These are phyloP conservation scores for Jackrogersella multiformis DNA, from an alignment of 495 filamentous ascomycete genomes.

Conservation along the genomic window DNA sequence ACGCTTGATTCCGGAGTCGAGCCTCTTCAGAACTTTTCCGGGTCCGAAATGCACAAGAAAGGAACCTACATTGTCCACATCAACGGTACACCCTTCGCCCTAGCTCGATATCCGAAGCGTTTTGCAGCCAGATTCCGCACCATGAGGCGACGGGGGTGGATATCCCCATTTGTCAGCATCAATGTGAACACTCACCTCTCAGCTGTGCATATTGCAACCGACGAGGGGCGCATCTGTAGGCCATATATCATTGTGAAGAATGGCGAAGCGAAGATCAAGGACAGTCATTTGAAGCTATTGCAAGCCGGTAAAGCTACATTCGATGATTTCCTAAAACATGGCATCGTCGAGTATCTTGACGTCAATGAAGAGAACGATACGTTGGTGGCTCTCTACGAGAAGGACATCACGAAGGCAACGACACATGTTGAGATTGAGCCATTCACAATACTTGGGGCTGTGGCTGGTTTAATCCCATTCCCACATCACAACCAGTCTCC, in stretches of 20 bases:
- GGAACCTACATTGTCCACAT: conserved; percentile 92
- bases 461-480: conserved; percentile 95
- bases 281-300: conserved; percentile 77
- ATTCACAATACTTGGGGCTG: conserved; percentile 96
- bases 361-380: conserved; percentile 99
- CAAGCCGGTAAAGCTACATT: conserved; percentile 84
- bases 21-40: conserved; percentile 71
- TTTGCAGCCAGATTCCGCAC: conserved; percentile 86
- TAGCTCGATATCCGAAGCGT: conserved; percentile 81
- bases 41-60: conserved; percentile 80
- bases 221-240: conserved; percentile 94
- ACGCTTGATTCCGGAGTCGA: conserved; percentile 69
- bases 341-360: conserved; percentile 94
- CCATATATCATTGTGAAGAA: conserved; percentile 94
- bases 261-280: conserved; percentile 77
- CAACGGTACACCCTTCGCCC: conserved; percentile 90
- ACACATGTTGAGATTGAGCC: conserved; percentile 98
- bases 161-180: conserved; percentile 95
- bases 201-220: conserved; percentile 93
- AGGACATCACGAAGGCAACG: conserved; percentile 77
- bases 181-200: conserved; percentile 92
- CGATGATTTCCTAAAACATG: conserved; percentile 89
- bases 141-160: conserved; percentile 83
- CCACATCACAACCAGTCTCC: conserved; percentile 99
- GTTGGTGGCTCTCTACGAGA: conserved; percentile 88